These are phyloP conservation scores for Anethum foeniculum DNA, from an alignment of 140 eudicot genomes.

Conservation along the genomic window DNA sequence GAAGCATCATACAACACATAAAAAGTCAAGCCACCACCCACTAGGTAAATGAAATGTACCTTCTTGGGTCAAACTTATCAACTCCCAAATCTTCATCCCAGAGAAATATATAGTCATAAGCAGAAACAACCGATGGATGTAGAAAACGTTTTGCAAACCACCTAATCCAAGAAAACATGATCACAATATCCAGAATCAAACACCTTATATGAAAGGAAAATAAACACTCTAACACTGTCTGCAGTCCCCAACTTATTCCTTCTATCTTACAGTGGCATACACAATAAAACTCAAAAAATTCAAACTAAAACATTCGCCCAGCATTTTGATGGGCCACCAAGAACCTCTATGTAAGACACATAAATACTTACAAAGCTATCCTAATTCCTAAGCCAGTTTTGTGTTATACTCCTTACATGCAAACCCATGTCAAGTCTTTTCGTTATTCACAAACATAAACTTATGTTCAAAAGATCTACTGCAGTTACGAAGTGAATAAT, in stretches of 20 bases:
- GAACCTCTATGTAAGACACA: neutral
- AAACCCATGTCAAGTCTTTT: neutral
- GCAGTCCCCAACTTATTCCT: neutral
- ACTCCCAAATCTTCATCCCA: constrained; percentile 99
- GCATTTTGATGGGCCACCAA: neutral
- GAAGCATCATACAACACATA: neutral
- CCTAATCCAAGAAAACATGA: constrained; percentile 34
- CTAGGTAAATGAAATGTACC: constrained; percentile 35
- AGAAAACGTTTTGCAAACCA: constrained; percentile 98
- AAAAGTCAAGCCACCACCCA: neutral
- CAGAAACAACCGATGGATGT: constrained; percentile 84
- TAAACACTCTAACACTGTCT: neutral
- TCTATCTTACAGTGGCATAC: neutral
- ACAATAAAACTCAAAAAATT: neutral
- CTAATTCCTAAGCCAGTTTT: neutral
- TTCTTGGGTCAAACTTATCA: constrained; percentile 70
- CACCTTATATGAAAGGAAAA: neutral
- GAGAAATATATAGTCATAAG: constrained; percentile 83
- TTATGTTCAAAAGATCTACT: neutral
- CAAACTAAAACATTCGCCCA: neutral
- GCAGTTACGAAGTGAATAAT: neutral
- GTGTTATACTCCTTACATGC: neutral
- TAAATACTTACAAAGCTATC: neutral
- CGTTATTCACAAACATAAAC: neutral
- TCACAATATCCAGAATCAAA: neutral